These are phyloP conservation scores for Cyberlindnera nakhonratchasimensis DNA, from an alignment of 805 yeast species.

Conservation along the genomic window DNA sequence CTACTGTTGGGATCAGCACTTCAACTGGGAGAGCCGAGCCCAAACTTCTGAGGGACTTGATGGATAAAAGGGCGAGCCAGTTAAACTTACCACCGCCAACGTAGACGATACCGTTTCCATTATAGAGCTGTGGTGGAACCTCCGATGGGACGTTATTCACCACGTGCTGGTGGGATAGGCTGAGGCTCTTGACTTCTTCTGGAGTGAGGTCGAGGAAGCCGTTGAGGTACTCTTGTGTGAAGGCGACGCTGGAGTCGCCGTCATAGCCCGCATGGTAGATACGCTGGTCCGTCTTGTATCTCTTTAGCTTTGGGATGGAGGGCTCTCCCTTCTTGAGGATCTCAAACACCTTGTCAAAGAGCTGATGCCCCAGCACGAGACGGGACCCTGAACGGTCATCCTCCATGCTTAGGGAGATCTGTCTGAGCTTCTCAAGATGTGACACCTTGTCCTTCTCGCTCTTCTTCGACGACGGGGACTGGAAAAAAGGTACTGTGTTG, in stretches of 20 bases:
- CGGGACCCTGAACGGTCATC: constrained; percentile 33
- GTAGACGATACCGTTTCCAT: constrained; percentile 57
- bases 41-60: constrained; percentile 44
- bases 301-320: constrained; percentile 36
- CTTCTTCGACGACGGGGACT: constrained; percentile 20
- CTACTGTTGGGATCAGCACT: constrained; percentile 59
- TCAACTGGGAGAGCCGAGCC: constrained; percentile 64
- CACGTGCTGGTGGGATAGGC: constrained; percentile 44
- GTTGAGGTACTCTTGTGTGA: constrained; percentile 52
- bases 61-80: constrained; percentile 50
- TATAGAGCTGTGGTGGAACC: constrained; percentile 42
- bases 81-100: constrained; percentile 62
- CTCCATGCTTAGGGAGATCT: constrained; percentile 24
- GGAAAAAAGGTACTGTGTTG: constrained; percentile 26
- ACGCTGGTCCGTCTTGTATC: constrained; percentile 43
- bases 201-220: constrained; percentile 44
- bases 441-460: constrained; percentile 5
- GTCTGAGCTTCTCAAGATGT: constrained; percentile 20
- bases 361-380: constrained; percentile 37
- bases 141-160: constrained; percentile 46
- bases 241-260: constrained; percentile 35
- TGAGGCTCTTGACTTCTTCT: constrained; percentile 43
- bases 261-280: constrained; percentile 56
- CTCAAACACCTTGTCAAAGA: constrained; percentile 41
- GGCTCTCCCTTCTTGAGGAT: constrained; percentile 45